Evolutionary conservation across 1,139 yeast genomes (phyloP), one percentile per base, ranked within the genome.

Genomic region (Saccharomyces hybrid): DNA sequence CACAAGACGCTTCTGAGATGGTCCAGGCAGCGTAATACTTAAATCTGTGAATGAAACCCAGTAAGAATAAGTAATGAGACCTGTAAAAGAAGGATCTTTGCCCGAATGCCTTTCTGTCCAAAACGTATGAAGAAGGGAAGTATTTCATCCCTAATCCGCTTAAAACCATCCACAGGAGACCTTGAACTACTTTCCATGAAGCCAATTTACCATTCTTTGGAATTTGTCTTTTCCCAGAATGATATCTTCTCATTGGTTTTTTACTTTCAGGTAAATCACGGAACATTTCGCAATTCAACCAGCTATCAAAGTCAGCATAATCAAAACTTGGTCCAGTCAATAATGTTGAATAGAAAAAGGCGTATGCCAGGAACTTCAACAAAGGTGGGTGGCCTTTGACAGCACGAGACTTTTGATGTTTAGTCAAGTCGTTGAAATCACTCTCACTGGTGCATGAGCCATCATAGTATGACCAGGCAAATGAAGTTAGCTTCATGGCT

Each of bases 301-400:
- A 93, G 58, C 80, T 79, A 56, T 84, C 87, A 70, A 88, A 93
- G 71, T 91, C 99, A 30, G 86, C 82, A 68, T 80, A 91, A 69
- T 93, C 97, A 71, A 90, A 91, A 0, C 97, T 86, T 5, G 99
- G 99, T 0, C 99, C 99, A 0, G 97, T 90, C 54, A 93, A 76
- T 49, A 95, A 69, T 0, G 97, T 85, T 0, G 98, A 97, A 68
- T 89, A 95, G 70, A 90, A 95, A 68, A 93, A 89, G 1, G 86
- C 86, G 69, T 88, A 95, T 1, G 97, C 91, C 59, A 89, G 66
- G 65, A 78, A 95, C 47, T 86, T 84, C 57, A 90, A 70, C 6
- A 90, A 55, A 30, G 81, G 74, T 1, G 99, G 99, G 61, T 84
- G 88, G 41, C 78, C 73, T 51, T 74, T 70, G 49, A 87, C 75